Conservation (phyloP, 2,329 filamentous ascomycete species). For the Colletotrichum theobromicola region DNA sequence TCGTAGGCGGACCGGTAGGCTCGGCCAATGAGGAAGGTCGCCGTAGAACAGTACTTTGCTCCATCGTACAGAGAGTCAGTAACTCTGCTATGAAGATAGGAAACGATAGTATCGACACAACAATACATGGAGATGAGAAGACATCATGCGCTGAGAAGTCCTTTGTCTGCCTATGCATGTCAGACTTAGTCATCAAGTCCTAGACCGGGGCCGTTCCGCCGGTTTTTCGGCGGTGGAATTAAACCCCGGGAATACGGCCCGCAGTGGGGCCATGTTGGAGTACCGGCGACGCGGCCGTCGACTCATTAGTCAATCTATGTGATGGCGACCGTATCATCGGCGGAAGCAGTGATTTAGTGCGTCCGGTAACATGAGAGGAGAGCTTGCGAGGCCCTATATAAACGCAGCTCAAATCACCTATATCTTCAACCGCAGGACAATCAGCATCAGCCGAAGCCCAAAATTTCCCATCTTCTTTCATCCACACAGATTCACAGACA, state of each 20-base stretch:
- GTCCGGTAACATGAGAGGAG: neutral
- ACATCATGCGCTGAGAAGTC: neutral
- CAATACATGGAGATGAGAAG: neutral
- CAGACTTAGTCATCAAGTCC: constrained; percentile 5
- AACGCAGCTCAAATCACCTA: neutral
- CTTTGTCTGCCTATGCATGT: constrained; percentile 1
- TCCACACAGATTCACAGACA: neutral
- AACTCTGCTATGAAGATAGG: neutral
- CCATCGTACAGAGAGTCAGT: neutral
- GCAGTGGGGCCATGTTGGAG: neutral
- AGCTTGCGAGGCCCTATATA: neutral
- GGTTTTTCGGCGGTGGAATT: neutral
- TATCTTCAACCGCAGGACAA: neutral
- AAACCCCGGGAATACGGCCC: neutral
- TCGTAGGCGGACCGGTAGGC: neutral
- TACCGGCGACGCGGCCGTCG: neutral
- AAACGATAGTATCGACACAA: neutral
- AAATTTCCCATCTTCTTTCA: neutral
- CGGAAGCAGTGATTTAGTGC: neutral
- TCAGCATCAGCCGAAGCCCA: neutral
- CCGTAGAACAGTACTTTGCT: neutral
- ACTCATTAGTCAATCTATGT: neutral
- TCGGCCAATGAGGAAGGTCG: neutral
- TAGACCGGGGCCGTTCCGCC: neutral
- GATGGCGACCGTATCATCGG: neutral